These are phyloP conservation scores for Fusarium solani-melongenae DNA, from an alignment of 2,329 filamentous ascomycete genomes.

Conservation along the genomic window DNA sequence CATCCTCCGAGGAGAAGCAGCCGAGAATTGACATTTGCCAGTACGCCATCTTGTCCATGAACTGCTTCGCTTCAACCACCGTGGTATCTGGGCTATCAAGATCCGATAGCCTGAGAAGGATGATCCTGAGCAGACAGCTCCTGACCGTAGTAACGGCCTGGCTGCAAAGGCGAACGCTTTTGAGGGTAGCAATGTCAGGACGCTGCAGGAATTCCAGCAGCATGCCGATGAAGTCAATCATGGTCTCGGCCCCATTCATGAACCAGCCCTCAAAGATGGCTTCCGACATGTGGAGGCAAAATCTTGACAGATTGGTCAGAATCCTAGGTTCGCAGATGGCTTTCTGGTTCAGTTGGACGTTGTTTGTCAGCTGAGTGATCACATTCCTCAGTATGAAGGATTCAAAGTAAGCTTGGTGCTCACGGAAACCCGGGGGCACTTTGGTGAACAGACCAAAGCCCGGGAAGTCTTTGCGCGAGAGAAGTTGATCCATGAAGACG, in stretches of 20 bases:
- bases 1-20: constrained; percentile 80
- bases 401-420: constrained; percentile 95
- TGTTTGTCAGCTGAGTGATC: constrained; percentile 75
- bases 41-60: constrained; percentile 88
- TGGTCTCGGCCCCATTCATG: constrained; percentile 82
- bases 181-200: constrained; percentile 82
- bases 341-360: constrained; percentile 77
- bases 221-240: constrained; percentile 87
- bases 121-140: constrained; percentile 79
- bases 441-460: constrained; percentile 89
- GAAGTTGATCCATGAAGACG: constrained; percentile 87
- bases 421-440: constrained; percentile 90
- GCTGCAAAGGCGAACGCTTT: constrained; percentile 90
- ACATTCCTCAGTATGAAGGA: constrained; percentile 86
- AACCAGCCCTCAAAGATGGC: constrained; percentile 98
- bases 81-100: constrained; percentile 73
- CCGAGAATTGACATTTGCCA: constrained; percentile 94
- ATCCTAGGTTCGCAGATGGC: constrained; percentile 83
- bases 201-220: constrained; percentile 90
- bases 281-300: constrained; percentile 84
- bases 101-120: constrained; percentile 85
- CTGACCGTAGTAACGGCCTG: constrained; percentile 83
- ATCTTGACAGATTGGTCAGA: constrained; percentile 86
- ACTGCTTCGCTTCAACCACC: constrained; percentile 72
- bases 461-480: constrained; percentile 88